Percentiles rank a stretch among this genome's conserved stretches.
Evolutionary conservation across 228 moss, liverwort and hornwort genomes (phyloP).

Genomic region (Sphagnum fallax): DNA sequence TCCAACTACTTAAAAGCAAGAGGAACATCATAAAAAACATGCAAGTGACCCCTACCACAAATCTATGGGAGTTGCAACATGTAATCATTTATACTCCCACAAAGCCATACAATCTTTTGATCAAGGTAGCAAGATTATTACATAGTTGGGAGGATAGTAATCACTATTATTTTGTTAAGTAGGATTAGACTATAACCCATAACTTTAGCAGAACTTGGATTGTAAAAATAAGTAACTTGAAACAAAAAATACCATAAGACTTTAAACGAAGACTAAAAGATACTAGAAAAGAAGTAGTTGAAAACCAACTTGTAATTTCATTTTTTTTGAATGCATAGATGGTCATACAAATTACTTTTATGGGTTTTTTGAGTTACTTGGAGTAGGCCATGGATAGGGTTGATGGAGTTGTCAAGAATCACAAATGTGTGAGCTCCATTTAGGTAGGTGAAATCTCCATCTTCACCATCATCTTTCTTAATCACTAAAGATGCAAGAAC

Average conservation of each 20-base stretch:
- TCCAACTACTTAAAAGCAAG: constrained; percentile 16
- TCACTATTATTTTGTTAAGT: too few species aligned
- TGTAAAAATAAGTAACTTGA: too few species aligned
- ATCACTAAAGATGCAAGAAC: constrained; percentile 6
- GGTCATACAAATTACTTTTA: constrained; percentile 62
- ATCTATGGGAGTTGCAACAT: constrained; percentile 20
- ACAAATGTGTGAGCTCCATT: constrained; percentile 4
- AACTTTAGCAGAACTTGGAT: too few species aligned
- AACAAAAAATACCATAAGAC: neutral
- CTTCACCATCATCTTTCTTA: constrained; percentile 6
- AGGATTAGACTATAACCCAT: too few species aligned
- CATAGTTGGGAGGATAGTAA: neutral
- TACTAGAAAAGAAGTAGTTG: neutral
- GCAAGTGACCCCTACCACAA: constrained; percentile 19
- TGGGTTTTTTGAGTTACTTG: constrained; percentile 55
- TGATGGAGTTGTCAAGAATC: constrained; percentile 38
- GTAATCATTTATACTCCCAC: constrained; percentile 10
- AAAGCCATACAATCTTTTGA: neutral
- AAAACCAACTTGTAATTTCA: constrained; percentile 36
- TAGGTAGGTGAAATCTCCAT: constrained; percentile 1
- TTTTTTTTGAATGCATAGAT: constrained; percentile 45
- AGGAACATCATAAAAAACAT: constrained; percentile 24
- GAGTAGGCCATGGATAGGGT: constrained; percentile 49
- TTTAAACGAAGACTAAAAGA: neutral
- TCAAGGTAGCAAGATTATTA: too few species aligned